Percentiles rank a stretch among this genome's conserved stretches.
Conservation (phyloP, 805 yeast genomes). For the Tetrapisispora fleetii region DNA sequence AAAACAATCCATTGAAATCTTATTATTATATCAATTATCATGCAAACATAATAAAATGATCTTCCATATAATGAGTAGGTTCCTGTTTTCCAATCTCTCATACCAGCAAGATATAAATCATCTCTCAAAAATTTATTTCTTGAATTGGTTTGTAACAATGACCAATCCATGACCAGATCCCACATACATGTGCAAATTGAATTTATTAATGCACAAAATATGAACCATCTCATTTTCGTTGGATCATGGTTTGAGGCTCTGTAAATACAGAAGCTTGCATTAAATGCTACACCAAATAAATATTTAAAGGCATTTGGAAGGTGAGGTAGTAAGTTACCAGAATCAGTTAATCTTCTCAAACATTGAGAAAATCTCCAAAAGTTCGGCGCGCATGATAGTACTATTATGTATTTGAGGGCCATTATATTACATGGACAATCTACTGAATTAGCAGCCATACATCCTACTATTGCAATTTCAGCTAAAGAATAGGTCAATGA, state of each 20-base stretch:
- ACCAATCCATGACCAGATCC: slow-evolving; percentile 97
- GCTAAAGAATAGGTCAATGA: slow-evolving; percentile 83
- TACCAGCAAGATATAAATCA: slow-evolving; percentile 53
- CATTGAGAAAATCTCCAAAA: slow-evolving; percentile 90
- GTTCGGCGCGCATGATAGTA: slow-evolving; percentile 73
- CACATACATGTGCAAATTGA: slow-evolving; percentile 61
- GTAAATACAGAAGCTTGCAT: slow-evolving; percentile 64
- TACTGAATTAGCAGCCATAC: slow-evolving; percentile 45
- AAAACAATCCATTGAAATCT: slow-evolving; percentile 91
- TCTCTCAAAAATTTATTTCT: slow-evolving; percentile 56
- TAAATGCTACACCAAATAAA: slow-evolving; percentile 51
- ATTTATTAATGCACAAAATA: slow-evolving; percentile 64
- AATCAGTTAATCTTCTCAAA: slow-evolving; percentile 79
- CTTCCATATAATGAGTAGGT: slow-evolving; percentile 19
- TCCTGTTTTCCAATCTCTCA: slow-evolving; percentile 27
- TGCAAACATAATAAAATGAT: slow-evolving; percentile 61
- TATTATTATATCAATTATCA: slow-evolving; percentile 58
- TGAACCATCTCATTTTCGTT: slow-evolving; percentile 46
- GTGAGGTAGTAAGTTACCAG: slow-evolving; percentile 95
- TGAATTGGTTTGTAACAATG: slow-evolving; percentile 55
- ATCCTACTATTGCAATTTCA: slow-evolving; percentile 74
- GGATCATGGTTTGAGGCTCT: slow-evolving; percentile 33
- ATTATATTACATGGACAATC: slow-evolving; percentile 57
- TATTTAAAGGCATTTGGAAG: slow-evolving; percentile 81
- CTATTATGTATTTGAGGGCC: slow-evolving; percentile 67